These are phyloP conservation scores for Candida vartiovaarae DNA, from an alignment of 805 yeast species.

Conservation along the genomic window DNA sequence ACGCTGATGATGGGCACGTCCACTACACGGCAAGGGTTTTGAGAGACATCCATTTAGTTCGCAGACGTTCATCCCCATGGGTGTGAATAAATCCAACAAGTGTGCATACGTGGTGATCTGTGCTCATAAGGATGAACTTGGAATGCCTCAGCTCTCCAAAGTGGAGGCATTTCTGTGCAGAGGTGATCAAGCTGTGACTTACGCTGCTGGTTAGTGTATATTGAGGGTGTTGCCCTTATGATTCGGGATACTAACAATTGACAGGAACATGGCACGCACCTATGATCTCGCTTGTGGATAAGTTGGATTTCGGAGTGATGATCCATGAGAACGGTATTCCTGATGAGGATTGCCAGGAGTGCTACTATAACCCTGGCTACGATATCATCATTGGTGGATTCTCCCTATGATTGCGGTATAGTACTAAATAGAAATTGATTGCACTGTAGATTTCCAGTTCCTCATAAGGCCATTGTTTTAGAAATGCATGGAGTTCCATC, in stretches of 20 bases:
- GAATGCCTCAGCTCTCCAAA: constrained; percentile 55
- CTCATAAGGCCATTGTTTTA: no score
- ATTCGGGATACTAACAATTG: constrained; percentile 1
- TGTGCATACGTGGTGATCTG: constrained; percentile 73
- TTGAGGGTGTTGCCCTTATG: neutral
- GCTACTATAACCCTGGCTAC: constrained; percentile 57
- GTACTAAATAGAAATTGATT: neutral
- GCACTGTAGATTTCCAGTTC: no score
- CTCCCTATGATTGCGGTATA: neutral
- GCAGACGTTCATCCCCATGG: constrained; percentile 91
- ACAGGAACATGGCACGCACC: constrained; percentile 91
- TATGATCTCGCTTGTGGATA: constrained; percentile 73
- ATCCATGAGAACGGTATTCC: constrained; percentile 78
- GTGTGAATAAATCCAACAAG: constrained; percentile 41
- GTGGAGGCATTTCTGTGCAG: constrained; percentile 64
- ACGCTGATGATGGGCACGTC: constrained; percentile 2
- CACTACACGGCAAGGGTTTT: constrained; percentile 44
- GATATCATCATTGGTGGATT: constrained; percentile 18
- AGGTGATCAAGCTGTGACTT: constrained; percentile 87
- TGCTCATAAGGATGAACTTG: constrained; percentile 42
- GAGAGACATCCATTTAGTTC: constrained; percentile 83
- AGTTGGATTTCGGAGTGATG: constrained; percentile 79
- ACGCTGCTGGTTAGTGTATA: constrained; percentile 43
- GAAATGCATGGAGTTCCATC: no score
- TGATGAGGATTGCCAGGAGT: constrained; percentile 79